Base-by-base conservation (phyloP, 345 rosid genomes). In the Eucalyptus curtisii region DNA sequence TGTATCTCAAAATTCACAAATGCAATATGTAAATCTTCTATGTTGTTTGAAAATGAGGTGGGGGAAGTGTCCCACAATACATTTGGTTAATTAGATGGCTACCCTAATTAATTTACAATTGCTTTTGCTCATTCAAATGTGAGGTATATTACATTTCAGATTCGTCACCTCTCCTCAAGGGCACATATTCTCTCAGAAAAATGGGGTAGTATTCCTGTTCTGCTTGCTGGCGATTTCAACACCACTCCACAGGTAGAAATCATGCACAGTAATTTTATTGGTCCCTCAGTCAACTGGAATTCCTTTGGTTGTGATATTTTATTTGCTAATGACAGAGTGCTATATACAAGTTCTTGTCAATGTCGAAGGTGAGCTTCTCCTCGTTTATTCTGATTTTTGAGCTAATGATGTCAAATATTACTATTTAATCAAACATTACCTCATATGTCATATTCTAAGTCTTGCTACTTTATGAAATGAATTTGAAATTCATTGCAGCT, bases 191-290 rank as follows among this genome's bases (percentile, higher is more conserved):
- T 97, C 86, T 91, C 97, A 50, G 87, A 93, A 86, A 95, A 93
- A 95, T 96, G 97, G 97, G 98, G 98, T 84, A 89, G 93, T 89
- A 90, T 92, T 87, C 97, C 95, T 17, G 87, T 94, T 88, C 91
- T 95, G 61, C 91, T 95, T 86, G 90, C 93, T 88, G 96, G 96
- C 13, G 95, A 95, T 90, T 95, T 95, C 91, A 95, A 94, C 90
- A 88, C 89, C 92, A 96, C 96, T 82, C 97, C 99, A 12, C 93
- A 93, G 97, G 99, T 94, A 48, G 79, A 59, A 49, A 48, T 49
- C 33, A 19, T 53, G 4, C 31, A 49, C 33, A 45, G 22, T 59
- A 31, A 57, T 13, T 47, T 20, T 47, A 47, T 40, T 15, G 76
- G 14, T 42, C 47, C 8, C 49, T 42, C 5, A 0, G 13, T 64